A percentile compares a stretch with the other conserved stretches of the same genome.
Conservation (phyloP, 2,329 filamentous ascomycete genomes). For the Phyllosticta citribraziliensis region DNA sequence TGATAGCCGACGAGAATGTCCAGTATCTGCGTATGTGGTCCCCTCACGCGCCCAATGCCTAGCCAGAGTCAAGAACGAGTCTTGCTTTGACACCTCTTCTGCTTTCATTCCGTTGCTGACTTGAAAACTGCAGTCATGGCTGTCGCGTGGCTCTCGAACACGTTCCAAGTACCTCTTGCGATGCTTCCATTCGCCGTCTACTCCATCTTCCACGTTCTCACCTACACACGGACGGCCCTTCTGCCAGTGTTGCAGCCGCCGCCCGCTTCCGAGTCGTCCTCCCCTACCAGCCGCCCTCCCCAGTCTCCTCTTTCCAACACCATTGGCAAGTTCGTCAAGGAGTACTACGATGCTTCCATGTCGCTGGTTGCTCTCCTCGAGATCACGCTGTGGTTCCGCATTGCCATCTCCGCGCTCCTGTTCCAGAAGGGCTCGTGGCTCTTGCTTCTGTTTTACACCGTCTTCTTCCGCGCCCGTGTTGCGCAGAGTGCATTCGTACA, state of each 20-base stretch:
- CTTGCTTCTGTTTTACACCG: conserved; percentile 73
- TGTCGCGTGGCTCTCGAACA: conserved; percentile 78
- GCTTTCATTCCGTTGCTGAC: not conserved
- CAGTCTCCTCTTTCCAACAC: conserved; percentile 61
- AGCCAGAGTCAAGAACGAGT: not conserved
- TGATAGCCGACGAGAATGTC: conserved; percentile 87
- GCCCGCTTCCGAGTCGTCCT: conserved; percentile 45
- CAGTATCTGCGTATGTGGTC: conserved; percentile 77
- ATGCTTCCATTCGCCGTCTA: conserved; percentile 93
- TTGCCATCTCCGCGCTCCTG: conserved; percentile 69
- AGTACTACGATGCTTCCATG: conserved; percentile 97
- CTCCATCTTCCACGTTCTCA: conserved; percentile 96
- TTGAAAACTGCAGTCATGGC: conserved; percentile 60
- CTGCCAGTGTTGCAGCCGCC: conserved; percentile 73
- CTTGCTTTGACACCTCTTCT: not conserved
- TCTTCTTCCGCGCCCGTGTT: conserved; percentile 84
- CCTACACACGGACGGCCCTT: conserved; percentile 87
- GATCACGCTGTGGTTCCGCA: conserved; percentile 75
- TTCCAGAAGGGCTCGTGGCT: conserved; percentile 92
- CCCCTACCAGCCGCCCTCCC: conserved; percentile 31
- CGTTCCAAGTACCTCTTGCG: conserved; percentile 79
- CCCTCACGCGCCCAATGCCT: not conserved
- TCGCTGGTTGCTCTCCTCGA: conserved; percentile 82
- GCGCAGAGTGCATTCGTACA: conserved; percentile 91
- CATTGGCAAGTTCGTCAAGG: conserved; percentile 91